phyloP scores from a whole-genome alignment of 176 grass and related monocot species.

The Elymus sibiricus region DNA sequence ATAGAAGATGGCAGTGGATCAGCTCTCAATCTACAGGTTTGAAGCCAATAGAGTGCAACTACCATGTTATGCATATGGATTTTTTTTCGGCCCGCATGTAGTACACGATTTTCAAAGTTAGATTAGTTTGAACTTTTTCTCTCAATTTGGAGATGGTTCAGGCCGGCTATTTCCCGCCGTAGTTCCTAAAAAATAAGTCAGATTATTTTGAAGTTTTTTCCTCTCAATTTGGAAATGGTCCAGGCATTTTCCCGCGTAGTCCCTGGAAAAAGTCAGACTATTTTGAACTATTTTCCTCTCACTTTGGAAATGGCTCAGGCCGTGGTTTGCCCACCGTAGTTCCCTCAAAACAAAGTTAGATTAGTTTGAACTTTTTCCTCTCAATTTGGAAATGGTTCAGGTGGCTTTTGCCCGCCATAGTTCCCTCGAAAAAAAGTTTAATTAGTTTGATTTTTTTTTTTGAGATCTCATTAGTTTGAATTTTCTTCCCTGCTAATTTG shows the following conservation, averaged over 20 bases:
- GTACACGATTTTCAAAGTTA: background rate
- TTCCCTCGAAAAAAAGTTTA: background rate
- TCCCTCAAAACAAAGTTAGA: background rate
- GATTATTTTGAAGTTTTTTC: background rate
- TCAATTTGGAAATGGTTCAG: too few species aligned
- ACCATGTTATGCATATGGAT: background rate
- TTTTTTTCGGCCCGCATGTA: background rate
- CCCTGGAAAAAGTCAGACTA: too few species aligned
- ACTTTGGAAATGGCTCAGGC: background rate
- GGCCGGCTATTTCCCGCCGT: background rate
- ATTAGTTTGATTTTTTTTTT: background rate
- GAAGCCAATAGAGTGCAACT: background rate
- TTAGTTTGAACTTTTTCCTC: too few species aligned
- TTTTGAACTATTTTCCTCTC: background rate
- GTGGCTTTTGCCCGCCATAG: background rate
- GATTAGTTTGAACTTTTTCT: background rate
- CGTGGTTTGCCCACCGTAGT: background rate
- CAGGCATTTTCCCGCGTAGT: background rate
- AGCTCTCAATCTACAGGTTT: background rate
- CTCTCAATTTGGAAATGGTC: background rate
- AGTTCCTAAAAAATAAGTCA: background rate
- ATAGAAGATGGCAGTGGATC: background rate
- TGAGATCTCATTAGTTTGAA: background rate
- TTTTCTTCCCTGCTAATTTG: background rate
- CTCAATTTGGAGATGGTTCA: background rate